These are phyloP conservation scores for Acer yangbiense DNA, from an alignment of 345 rosid genomes.

Conservation along the genomic window DNA sequence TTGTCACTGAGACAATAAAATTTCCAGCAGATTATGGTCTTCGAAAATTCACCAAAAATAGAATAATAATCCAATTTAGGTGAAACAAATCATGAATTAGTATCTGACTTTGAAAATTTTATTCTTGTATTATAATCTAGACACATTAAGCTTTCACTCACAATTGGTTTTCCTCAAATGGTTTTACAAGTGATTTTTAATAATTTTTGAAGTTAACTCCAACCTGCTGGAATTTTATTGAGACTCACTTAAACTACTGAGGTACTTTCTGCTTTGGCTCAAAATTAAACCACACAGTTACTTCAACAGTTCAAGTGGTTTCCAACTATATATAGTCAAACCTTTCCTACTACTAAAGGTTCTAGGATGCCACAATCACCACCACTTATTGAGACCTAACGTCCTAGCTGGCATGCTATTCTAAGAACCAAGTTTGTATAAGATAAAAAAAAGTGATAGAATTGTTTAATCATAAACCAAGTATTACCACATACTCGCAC, in stretches of 20 bases:
- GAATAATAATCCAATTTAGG: too few relatives aligned
- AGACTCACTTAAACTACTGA: not conserved
- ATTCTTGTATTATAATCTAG: too few relatives aligned
- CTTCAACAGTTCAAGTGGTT: not conserved
- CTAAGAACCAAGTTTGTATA: not conserved
- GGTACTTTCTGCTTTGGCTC: not conserved
- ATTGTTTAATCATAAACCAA: constrained; percentile 13
- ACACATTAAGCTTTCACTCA: too few relatives aligned
- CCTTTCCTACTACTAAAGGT: not conserved
- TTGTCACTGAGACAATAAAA: too few relatives aligned
- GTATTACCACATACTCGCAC: not conserved
- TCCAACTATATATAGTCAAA: not conserved
- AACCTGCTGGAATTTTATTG: too few relatives aligned
- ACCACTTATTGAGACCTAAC: not conserved
- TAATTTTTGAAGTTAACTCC: too few relatives aligned
- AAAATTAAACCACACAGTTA: not conserved
- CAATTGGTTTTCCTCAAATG: too few relatives aligned
- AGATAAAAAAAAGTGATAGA: not conserved
- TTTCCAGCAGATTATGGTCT: too few relatives aligned
- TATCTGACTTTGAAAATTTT: too few relatives aligned
- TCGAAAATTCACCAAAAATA: too few relatives aligned
- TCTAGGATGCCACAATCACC: not conserved
- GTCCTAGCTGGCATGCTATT: not conserved
- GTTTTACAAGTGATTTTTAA: too few relatives aligned
- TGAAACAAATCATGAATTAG: too few relatives aligned